These are phyloP conservation scores for Xylaria sp. DNA, from an alignment of 2,329 filamentous ascomycete species.

Conservation along the genomic window DNA sequence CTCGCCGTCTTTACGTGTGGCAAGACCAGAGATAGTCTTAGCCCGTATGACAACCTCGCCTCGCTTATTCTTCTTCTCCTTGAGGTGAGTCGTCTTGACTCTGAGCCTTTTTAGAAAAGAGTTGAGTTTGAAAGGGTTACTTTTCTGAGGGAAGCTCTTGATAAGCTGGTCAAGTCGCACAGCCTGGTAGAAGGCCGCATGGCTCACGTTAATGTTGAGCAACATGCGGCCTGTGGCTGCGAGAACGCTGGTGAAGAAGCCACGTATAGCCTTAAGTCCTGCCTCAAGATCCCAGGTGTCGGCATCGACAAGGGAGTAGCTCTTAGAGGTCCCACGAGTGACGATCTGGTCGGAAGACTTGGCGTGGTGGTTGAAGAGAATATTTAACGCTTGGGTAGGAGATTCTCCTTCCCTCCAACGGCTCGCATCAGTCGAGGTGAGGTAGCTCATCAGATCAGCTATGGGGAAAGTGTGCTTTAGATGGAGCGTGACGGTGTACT, in stretches of 20 bases:
- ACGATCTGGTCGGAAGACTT: conserved; percentile 44
- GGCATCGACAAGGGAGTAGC: conserved; percentile 40
- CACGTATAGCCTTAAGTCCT: conserved; percentile 49
- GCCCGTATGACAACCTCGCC: conserved; percentile 5
- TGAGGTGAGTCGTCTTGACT: conserved; percentile 9
- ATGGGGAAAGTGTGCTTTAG: not conserved
- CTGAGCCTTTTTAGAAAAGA: conserved; percentile 19
- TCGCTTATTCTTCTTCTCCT: conserved; percentile 8
- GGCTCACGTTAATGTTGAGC: conserved; percentile 53
- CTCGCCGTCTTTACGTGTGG: conserved; percentile 2
- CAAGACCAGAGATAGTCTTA: conserved; percentile 21
- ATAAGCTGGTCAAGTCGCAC: conserved; percentile 9
- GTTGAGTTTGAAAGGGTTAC: not conserved
- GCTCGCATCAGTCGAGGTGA: conserved; percentile 29
- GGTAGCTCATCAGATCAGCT: conserved; percentile 15
- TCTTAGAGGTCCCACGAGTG: conserved; percentile 49
- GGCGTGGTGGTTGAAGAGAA: conserved; percentile 50
- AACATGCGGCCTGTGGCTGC: conserved; percentile 51
- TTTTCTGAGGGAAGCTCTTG: not conserved
- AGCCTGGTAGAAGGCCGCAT: conserved; percentile 51
- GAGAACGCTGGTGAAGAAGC: conserved; percentile 52
- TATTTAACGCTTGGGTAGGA: conserved; percentile 43
- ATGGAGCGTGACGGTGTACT: conserved; percentile 15
- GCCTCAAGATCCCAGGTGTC: conserved; percentile 42
- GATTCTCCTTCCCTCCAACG: conserved; percentile 43